These are phyloP conservation scores for Colletotrichum camelliae DNA, from an alignment of 2,329 filamentous ascomycete genomes.

Conservation along the genomic window DNA sequence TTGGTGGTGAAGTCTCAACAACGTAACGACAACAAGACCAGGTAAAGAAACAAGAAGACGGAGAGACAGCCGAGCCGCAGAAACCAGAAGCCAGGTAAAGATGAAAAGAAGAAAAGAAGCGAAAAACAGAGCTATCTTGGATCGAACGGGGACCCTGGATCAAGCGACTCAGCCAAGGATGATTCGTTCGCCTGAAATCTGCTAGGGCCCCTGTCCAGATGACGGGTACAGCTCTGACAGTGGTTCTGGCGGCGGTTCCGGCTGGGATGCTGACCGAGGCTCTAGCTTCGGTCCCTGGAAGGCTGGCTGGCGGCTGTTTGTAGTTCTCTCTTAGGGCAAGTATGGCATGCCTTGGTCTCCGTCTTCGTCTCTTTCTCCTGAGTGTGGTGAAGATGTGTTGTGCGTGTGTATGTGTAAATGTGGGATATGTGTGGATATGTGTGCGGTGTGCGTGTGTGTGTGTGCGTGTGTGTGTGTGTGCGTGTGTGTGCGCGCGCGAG, in stretches of 20 bases:
- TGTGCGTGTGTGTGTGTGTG: background rate
- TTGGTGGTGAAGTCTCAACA: background rate
- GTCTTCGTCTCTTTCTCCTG: background rate
- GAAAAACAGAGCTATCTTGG: conserved; percentile 1
- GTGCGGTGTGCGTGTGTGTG: background rate
- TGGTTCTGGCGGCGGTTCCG: background rate
- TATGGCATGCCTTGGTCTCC: background rate
- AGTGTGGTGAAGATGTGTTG: background rate
- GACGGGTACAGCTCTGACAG: conserved; percentile 7
- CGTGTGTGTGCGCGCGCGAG: background rate
- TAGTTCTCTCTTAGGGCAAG: background rate
- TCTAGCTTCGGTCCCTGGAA: background rate
- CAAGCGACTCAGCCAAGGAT: conserved; percentile 1
- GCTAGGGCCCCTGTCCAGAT: conserved; percentile 9
- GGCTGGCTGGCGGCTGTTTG: background rate
- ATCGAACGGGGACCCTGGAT: conserved; percentile 1
- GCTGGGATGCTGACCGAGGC: background rate
- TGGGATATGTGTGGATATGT: background rate
- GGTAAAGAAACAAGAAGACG: background rate
- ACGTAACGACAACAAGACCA: background rate
- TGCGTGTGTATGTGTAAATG: background rate
- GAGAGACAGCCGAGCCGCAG: background rate
- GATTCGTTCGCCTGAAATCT: conserved; percentile 6
- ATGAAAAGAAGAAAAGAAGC: background rate
- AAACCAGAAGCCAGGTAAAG: background rate